Evolutionary conservation across 495 filamentous ascomycete genomes (phyloP), one percentile per base, ranked within the genome.

Genomic region (Neurospora sp.): DNA sequence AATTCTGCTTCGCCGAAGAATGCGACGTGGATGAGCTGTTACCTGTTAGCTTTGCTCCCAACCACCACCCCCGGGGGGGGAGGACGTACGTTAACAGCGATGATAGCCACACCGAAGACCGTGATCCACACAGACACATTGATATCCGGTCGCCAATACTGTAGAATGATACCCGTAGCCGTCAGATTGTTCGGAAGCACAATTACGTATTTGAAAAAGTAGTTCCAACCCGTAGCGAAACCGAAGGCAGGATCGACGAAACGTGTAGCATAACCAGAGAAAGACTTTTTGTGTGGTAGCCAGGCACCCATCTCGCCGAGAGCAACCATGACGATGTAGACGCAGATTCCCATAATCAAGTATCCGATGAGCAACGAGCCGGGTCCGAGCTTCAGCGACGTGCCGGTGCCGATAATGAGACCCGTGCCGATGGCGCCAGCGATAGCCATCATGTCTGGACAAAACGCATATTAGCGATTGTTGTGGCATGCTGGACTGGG

Each of bases 1-100:
- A 94, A 95, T 77, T 95, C 92, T 73, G 92, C 88, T 81, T 95
- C 92, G 45, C 92, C 92, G 73, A 93, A 94, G 82, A 91, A 92
- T 4, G 79, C 77, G 13, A 95, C 89, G 69, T 85, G 83, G 69
- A 92, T 79, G 28, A 82, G 70, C 80, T 81, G 73, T 31, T n/a
- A 10, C 6, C 21, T 4, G 38, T 75, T 36, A 74, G 71, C 11
- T 34, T 21, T 28, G 21, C 2, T 4, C 34, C 3, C n/a, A n/a
- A n/a, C n/a, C n/a, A n/a, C n/a, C n/a, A n/a, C n/a, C n/a, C n/a
- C n/a, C n/a, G n/a, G n/a, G n/a, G n/a, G n/a, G n/a, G n/a, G n/a
- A n/a, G n/a, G n/a, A n/a, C 78, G 21, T 59, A 82, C 80, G 28
- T 82, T 82, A 77, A 92, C 85, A 21, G 78, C 69, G 8, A 91